Evolutionary conservation across 2,329 filamentous ascomycete genomes (phyloP), one percentile per base, ranked within the genome.

Genomic region (Trichoderma semiorbis): DNA sequence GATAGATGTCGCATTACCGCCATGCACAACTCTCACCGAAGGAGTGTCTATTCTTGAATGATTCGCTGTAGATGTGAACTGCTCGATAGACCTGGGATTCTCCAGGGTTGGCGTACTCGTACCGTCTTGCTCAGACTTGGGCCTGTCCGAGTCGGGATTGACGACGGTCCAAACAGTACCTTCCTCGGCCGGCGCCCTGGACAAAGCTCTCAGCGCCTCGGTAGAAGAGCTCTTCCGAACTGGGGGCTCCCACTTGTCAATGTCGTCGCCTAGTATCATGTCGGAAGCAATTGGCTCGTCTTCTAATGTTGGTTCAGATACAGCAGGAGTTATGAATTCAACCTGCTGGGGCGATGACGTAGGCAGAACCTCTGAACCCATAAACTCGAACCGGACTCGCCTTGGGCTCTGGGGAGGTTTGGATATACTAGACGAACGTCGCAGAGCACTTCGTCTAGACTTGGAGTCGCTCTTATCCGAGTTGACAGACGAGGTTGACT

Each of bases 361-460:
- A 24, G 89, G 88, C 71, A 90, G 80, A 43, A 91, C 87, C 76
- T 91, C 88, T 74, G 85, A 82, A 68, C 88, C 89, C 77, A 85
- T 85, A 60, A 91, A 85, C 47, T 89, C 85, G 74, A 91, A 91
- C 62, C 89, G 88, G 71, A 91, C 89, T 72, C 88, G 84, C 34
- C 89, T 85, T n/a, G 87, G 88, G 75, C 88, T 89, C 57, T 83
- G 82, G 7, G 80, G 81, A 68, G 85, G 84, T 64, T 83, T 85
- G 30, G 85, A 84, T 36, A 81, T 83, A 75, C 84, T 88, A 7
- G 86, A 88, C 1, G 86, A 85, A 63, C 88, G 84, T 71, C 89
- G 86, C 71, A 91, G 79, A 60, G 88, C 89, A 75, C 89, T 90
- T 74, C 88, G 83, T 61, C 85, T 84, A 47, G 79, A 79, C 74